A percentile compares a stretch with the other conserved stretches of the same genome.
Conservation (phyloP, 345 rosid species). For the Microcos paniculata region DNA sequence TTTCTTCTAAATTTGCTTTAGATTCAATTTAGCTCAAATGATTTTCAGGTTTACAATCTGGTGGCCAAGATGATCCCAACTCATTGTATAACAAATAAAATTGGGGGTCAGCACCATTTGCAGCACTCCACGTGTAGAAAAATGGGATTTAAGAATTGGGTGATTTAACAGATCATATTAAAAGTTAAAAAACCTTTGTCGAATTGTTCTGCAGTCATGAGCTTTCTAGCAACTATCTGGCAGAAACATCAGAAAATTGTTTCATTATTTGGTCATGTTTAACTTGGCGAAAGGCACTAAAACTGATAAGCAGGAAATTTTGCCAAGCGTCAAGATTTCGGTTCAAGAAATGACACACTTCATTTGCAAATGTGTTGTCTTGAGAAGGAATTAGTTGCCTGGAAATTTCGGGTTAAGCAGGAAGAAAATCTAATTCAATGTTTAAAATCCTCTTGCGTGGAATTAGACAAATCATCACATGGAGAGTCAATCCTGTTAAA, state of each 20-base stretch:
- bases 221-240: neutral
- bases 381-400: slow-evolving; percentile 8
- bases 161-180: slow-evolving; percentile 10
- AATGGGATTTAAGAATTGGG: neutral
- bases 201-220: neutral
- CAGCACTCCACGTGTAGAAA: slow-evolving; percentile 6
- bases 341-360: slow-evolving; percentile 7
- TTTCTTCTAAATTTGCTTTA: neutral
- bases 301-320: too few species aligned
- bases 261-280: neutral
- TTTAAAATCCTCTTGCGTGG: neutral
- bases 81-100: neutral
- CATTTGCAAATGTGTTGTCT: slow-evolving; percentile 8
- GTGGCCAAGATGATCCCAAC: slow-evolving; percentile 17
- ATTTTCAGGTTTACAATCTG: neutral
- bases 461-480: slow-evolving; percentile 23
- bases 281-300: neutral
- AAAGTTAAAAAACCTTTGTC: neutral
- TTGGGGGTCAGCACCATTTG: neutral
- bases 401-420: slow-evolving; percentile 20
- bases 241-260: neutral
- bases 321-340: slow-evolving; percentile 5
- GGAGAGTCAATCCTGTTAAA: neutral
- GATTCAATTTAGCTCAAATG: neutral
- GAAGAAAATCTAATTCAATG: neutral